Base-by-base conservation (phyloP, 176 grass and related monocot genomes). In the Lolium perenne region DNA sequence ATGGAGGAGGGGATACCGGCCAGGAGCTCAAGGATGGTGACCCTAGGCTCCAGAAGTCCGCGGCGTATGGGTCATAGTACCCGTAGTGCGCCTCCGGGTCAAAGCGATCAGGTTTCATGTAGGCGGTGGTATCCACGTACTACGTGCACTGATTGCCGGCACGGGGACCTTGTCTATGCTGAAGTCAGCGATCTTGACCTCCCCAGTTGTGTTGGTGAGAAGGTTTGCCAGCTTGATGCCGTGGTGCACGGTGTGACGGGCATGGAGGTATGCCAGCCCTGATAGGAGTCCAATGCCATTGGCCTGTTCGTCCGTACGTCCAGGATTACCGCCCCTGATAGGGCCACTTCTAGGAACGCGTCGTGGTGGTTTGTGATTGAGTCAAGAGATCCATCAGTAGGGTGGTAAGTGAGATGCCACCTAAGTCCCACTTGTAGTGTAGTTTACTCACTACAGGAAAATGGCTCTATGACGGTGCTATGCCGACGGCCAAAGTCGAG, bases 71-170 rank as follows among this genome's bases (percentile, higher is more conserved):
- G 79, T 90, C 91, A 71, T 53, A 84, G 64, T 57, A 50, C 23
- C 88, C 77, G 26, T 75, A 85, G 71, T 90, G 79, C 54, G 81
- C 71, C 57, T 90, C 91, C 48, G 85, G 88, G 64, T 93, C 91
- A 82, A 93, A 93, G 1, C 91, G 77, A 72, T 93, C 88, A 1
- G 91, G 91, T 57, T 88, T 93, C 91, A 93, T 93, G 88, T 86
- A 90, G 72, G 84, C 88, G n/a, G 88, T 56, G 1, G 88, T 87
- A 56, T 84, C 84, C 45, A 58, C 82, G 40, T 90, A 86, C 4
- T 85, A 51, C 25, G 73, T 13, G 92, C 88, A 90, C 20, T 82
- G 86, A 23, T 91, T 88, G 35, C 76, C 86, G 3, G 74, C 80
- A 6, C 82, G 82, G 6, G 88, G 3, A 91, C 80, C 83, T 4